A percentile compares a stretch with the other conserved stretches of the same genome.
Evolutionary conservation across 2,329 filamentous ascomycete genomes (phyloP).

Genomic region (Chaetomiaceae sp.): DNA sequence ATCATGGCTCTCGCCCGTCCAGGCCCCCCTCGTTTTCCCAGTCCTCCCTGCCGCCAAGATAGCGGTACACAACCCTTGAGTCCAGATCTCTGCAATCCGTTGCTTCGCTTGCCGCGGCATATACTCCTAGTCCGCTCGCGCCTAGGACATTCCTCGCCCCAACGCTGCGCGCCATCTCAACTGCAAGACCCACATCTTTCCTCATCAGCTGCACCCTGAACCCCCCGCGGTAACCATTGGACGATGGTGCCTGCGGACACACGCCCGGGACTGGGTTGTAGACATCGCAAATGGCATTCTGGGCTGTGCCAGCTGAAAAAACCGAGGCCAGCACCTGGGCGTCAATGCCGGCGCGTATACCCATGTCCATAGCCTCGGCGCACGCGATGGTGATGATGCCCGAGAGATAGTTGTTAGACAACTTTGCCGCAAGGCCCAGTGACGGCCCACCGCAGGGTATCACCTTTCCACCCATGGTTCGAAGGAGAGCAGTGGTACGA

Average conservation of each 20-base stretch:
- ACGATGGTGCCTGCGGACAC: slow-evolving; percentile 30
- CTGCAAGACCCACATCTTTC: slow-evolving; percentile 54
- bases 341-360: slow-evolving; percentile 54
- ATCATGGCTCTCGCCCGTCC: not conserved
- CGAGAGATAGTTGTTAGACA: slow-evolving; percentile 59
- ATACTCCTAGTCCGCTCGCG: slow-evolving; percentile 45
- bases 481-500: slow-evolving; percentile 41
- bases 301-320: slow-evolving; percentile 30
- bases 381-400: slow-evolving; percentile 55
- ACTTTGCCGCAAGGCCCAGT: slow-evolving; percentile 54
- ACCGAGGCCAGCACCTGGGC: slow-evolving; percentile 42
- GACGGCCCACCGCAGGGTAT: slow-evolving; percentile 54
- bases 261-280: slow-evolving; percentile 35
- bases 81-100: slow-evolving; percentile 49
- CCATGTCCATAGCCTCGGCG: slow-evolving; percentile 57
- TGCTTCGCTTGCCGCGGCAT: slow-evolving; percentile 48
- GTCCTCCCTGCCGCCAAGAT: slow-evolving; percentile 49
- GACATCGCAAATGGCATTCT: slow-evolving; percentile 32
- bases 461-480: slow-evolving; percentile 49
- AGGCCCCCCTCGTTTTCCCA: slow-evolving; percentile 33
- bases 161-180: slow-evolving; percentile 50
- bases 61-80: slow-evolving; percentile 54
- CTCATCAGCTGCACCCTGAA: slow-evolving; percentile 58
- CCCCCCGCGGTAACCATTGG: slow-evolving; percentile 40
- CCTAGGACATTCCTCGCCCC: slow-evolving; percentile 48